A percentile compares a stretch with the other conserved stretches of the same genome.
These are phyloP conservation scores for Arthrobotrys iridis DNA, from an alignment of 2,329 filamentous ascomycete genomes.

Conservation along the genomic window DNA sequence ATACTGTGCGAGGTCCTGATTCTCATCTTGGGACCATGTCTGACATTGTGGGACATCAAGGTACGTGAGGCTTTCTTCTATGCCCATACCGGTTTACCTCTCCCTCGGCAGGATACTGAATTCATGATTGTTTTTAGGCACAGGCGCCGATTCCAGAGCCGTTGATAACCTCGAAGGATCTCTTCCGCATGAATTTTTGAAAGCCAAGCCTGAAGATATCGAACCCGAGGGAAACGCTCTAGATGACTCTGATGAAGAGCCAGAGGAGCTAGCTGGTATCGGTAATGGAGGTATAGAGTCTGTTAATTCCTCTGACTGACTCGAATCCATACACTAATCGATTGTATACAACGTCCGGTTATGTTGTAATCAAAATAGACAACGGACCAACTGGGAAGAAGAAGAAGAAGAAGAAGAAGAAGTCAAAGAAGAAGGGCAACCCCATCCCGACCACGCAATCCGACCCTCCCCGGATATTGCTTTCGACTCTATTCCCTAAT, in stretches of 20 bases:
- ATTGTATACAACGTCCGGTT: too few species aligned
- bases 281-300: conserved; percentile 18
- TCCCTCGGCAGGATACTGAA: background rate
- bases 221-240: background rate
- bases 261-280: background rate
- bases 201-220: background rate
- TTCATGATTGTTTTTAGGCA: background rate
- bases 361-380: background rate
- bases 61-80: background rate
- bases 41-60: background rate
- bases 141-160: background rate
- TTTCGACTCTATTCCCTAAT: conserved; percentile 78
- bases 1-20: background rate
- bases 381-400: conserved; percentile 59
- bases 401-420: conserved; percentile 88
- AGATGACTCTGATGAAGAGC: conserved; percentile 39
- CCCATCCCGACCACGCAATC: conserved; percentile 75
- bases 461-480: conserved; percentile 77
- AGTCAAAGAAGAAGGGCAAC: conserved; percentile 77
- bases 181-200: background rate
- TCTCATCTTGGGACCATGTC: conserved; percentile 9
- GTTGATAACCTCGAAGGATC: background rate
- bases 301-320: too few species aligned
- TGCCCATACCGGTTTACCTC: background rate
- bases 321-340: too few species aligned